Percentiles rank a stretch among this genome's conserved stretches.
These are phyloP conservation scores for Stylonectria norvegica DNA, from an alignment of 2,329 filamentous ascomycete genomes.

Conservation along the genomic window DNA sequence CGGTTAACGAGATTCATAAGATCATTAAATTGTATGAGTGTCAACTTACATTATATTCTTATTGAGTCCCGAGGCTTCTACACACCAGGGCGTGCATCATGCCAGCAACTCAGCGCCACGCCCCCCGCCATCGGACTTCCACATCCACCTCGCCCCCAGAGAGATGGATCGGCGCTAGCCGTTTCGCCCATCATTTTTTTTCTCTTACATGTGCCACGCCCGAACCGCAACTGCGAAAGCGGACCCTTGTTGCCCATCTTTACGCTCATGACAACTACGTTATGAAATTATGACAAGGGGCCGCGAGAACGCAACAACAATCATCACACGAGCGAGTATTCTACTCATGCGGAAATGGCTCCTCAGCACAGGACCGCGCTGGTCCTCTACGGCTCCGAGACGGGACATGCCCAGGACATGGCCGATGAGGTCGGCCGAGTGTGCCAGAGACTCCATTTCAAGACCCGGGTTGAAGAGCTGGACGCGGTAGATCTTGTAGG, in stretches of 20 bases:
- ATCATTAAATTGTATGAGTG: too few species aligned
- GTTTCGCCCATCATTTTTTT: constrained; percentile 5
- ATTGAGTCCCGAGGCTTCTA: too few species aligned
- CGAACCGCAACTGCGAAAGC: constrained; percentile 9
- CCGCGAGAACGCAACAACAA: too few species aligned
- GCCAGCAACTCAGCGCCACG: too few species aligned
- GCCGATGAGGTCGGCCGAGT: constrained; percentile 78
- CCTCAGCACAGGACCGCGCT: constrained; percentile 47
- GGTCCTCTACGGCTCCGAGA: constrained; percentile 91
- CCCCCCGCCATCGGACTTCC: constrained; percentile 19
- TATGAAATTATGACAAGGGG: too few species aligned
- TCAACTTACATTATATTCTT: too few species aligned
- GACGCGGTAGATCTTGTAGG: constrained; percentile 72
- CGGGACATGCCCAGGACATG: constrained; percentile 87
- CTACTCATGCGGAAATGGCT: constrained; percentile 28
- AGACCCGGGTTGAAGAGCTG: constrained; percentile 71
- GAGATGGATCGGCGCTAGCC: constrained; percentile 15
- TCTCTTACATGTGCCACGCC: constrained; percentile 1
- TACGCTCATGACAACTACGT: too few species aligned
- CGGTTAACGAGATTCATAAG: constrained; percentile 28
- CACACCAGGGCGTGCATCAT: too few species aligned
- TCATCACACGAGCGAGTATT: too few species aligned
- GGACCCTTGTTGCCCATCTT: constrained; percentile 4
- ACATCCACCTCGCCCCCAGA: constrained; percentile 8
- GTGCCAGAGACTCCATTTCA: constrained; percentile 74